Evolutionary conservation across 306 rosid genomes (phyloP).

Genomic region (Quercus variabilis): DNA sequence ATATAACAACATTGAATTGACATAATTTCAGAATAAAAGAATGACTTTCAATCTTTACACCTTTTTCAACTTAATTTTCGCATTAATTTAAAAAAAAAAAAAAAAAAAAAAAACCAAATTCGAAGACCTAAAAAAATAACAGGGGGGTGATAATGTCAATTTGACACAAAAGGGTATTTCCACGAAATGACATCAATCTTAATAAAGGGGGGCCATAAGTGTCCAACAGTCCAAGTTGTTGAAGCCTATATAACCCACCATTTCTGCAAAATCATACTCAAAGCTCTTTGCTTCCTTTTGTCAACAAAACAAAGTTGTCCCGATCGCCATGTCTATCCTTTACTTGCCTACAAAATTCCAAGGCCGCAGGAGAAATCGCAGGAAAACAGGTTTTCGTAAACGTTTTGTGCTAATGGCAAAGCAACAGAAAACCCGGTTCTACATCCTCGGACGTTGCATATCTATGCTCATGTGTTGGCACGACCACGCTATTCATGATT

Average conservation of each 20-base stretch:
- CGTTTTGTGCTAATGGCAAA: conserved; percentile 41
- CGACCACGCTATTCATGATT: conserved; percentile 43
- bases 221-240: not conserved
- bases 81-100: too few relatives aligned
- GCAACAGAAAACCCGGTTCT: conserved; percentile 60
- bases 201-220: not conserved
- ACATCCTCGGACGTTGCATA: conserved; percentile 55
- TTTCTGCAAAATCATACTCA: not conserved
- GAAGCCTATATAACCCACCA: not conserved
- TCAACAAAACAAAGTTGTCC: not conserved
- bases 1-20: too few relatives aligned
- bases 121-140: not conserved
- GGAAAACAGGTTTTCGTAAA: conserved; percentile 34
- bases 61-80: too few relatives aligned
- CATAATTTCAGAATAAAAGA: too few relatives aligned
- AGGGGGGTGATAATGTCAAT: conserved; percentile 3
- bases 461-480: conserved; percentile 65
- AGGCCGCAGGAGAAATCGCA: conserved; percentile 7
- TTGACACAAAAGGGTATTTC: not conserved
- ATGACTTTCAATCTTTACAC: too few relatives aligned
- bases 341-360: not conserved
- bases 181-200: conserved; percentile 1
- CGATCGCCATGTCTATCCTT: not conserved
- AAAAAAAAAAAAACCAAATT: too few relatives aligned
- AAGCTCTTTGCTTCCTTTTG: not conserved